phyloP scores from a whole-genome alignment of 148 eudicot species.

The Beta vulgaris region DNA sequence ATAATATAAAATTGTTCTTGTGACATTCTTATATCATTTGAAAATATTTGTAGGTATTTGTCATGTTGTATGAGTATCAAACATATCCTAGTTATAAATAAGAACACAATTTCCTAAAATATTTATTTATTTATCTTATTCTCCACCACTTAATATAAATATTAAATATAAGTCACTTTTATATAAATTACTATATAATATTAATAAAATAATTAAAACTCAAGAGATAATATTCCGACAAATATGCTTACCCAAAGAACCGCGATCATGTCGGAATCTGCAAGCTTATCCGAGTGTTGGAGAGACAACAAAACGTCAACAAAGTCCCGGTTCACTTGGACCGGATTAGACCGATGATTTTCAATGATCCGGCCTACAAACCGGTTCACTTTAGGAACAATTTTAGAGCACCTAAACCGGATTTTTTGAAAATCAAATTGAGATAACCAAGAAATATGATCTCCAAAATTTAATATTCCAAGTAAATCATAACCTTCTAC shows the following conservation, averaged over 20 bases:
- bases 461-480: constrained; percentile 63
- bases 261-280: constrained; percentile 66
- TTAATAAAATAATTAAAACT: not conserved
- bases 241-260: constrained; percentile 65
- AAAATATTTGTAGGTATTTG: too few species aligned
- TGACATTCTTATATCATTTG: too few species aligned
- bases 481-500: constrained; percentile 74
- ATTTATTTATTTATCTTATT: too few species aligned
- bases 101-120: too few species aligned
- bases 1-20: too few species aligned
- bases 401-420: constrained; percentile 55
- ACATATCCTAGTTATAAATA: too few species aligned
- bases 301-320: constrained; percentile 70
- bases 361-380: constrained; percentile 52
- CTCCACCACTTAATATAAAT: too few species aligned
- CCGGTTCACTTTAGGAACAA: constrained; percentile 67
- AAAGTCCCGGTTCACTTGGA: constrained; percentile 43
- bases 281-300: constrained; percentile 42
- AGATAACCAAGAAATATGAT: constrained; percentile 60
- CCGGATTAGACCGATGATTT: constrained; percentile 41
- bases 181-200: not conserved
- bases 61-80: too few species aligned
- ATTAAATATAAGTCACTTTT: too few species aligned
- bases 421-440: constrained; percentile 59
- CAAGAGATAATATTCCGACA: not conserved